Conservation (phyloP, 345 rosid species). For the Zanthoxylum bungeanum region DNA sequence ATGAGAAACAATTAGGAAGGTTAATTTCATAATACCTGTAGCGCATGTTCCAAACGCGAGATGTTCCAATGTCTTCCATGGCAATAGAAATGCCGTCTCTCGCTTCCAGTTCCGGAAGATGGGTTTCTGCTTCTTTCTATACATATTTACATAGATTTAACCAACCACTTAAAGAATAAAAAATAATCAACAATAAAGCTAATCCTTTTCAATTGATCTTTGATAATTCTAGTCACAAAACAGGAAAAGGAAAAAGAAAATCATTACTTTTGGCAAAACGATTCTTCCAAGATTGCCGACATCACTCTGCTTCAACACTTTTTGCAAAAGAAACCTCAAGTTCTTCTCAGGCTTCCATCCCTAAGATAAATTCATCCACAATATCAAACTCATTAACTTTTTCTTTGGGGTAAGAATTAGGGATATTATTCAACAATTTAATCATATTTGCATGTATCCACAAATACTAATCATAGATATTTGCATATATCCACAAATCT, state of each 20-base stretch:
- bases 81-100: slow-evolving; percentile 94
- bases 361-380: slow-evolving; percentile 29
- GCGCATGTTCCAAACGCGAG: slow-evolving; percentile 98
- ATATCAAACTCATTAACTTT: not conserved
- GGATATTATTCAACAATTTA: not conserved
- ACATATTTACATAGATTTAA: not conserved
- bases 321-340: slow-evolving; percentile 88
- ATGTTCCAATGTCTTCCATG: slow-evolving; percentile 98
- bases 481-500: not conserved
- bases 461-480: too few relatives aligned
- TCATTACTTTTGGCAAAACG: slow-evolving; percentile 75
- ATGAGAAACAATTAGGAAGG: not conserved
- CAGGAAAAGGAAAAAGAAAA: not conserved
- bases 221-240: not conserved
- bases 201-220: not conserved
- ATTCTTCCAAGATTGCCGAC: slow-evolving; percentile 97
- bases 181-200: not conserved
- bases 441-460: not conserved
- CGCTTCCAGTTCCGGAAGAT: slow-evolving; percentile 91
- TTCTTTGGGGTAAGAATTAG: not conserved
- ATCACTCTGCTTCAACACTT: slow-evolving; percentile 98
- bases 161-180: not conserved
- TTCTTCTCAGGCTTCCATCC: slow-evolving; percentile 94
- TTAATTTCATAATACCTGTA: slow-evolving; percentile 53
- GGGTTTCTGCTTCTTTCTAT: slow-evolving; percentile 97